phyloP scores from a whole-genome alignment of 225 moss, liverwort and hornwort species.

The Physcomitrium patens region DNA sequence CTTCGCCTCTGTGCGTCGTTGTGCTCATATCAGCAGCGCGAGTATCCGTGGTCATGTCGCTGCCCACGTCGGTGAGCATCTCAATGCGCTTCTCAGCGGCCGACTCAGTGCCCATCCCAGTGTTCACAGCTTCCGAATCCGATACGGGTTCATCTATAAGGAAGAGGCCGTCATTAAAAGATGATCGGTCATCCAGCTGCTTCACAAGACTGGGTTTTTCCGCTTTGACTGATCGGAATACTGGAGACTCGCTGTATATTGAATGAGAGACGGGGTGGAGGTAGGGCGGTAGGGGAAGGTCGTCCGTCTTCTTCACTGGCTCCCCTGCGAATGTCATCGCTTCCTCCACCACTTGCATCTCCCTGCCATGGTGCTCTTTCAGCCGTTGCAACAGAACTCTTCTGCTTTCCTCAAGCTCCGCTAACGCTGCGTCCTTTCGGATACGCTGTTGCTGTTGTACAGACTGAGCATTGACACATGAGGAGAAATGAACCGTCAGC shows the following conservation, averaged over 20 bases:
- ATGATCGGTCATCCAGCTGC: slow-evolving; percentile 42
- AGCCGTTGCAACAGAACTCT: slow-evolving; percentile 68
- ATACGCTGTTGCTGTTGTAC: slow-evolving; percentile 88
- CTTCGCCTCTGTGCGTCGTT: neutral
- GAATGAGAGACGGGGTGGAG: slow-evolving; percentile 55
- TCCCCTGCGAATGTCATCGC: slow-evolving; percentile 94
- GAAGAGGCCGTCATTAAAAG: slow-evolving; percentile 49
- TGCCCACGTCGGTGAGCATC: slow-evolving; percentile 20
- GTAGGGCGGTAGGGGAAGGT: slow-evolving; percentile 89
- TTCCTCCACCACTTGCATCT: slow-evolving; percentile 89
- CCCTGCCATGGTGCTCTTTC: slow-evolving; percentile 84
- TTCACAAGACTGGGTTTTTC: slow-evolving; percentile 37
- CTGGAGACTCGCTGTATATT: slow-evolving; percentile 52
- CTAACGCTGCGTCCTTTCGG: slow-evolving; percentile 84
- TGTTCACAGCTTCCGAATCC: slow-evolving; percentile 17
- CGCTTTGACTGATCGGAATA: slow-evolving; percentile 42
- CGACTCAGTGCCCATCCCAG: too few species aligned
- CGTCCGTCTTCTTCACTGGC: slow-evolving; percentile 85
- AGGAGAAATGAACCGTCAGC: too few species aligned
- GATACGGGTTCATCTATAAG: slow-evolving; percentile 41
- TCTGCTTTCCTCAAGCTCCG: slow-evolving; percentile 88
- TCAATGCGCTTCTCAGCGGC: neutral
- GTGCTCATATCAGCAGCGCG: too few species aligned
- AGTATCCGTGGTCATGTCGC: too few species aligned
- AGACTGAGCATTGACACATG: slow-evolving; percentile 43